A percentile compares a stretch with the other conserved stretches of the same genome.
Evolutionary conservation across 371 early-diverging fungal genomes (phyloP).

Genomic region (Vairimorpha necatrix): DNA sequence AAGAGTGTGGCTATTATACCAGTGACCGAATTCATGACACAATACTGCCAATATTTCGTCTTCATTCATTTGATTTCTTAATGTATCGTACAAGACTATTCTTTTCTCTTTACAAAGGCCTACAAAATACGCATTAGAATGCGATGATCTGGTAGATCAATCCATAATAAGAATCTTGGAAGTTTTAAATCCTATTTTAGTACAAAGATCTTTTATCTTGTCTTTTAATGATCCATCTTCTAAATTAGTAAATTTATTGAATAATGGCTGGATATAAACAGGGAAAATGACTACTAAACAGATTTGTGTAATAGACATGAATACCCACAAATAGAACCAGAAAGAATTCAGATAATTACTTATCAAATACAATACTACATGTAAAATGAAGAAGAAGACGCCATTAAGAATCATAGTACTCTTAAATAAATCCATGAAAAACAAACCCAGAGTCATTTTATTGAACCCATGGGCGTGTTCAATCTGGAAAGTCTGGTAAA

Average conservation of each 20-base stretch:
- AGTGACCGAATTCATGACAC: slow-evolving; percentile 89
- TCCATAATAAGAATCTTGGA: slow-evolving; percentile 87
- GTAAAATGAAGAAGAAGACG: slow-evolving; percentile 41
- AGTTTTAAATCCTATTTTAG: slow-evolving; percentile 78
- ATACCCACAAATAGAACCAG: slow-evolving; percentile 29
- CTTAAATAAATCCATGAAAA: slow-evolving; percentile 71
- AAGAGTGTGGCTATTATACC: slow-evolving; percentile 77
- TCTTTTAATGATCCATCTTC: slow-evolving; percentile 73
- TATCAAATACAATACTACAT: slow-evolving; percentile 40
- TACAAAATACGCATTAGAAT: slow-evolving; percentile 88
- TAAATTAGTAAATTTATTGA: slow-evolving; percentile 85
- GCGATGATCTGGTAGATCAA: slow-evolving; percentile 80
- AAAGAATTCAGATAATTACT: slow-evolving; percentile 21
- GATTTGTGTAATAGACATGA: slow-evolving; percentile 71
- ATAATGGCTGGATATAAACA: slow-evolving; percentile 85
- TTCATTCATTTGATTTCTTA: slow-evolving; percentile 72
- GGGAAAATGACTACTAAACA: slow-evolving; percentile 82
- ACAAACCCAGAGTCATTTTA: slow-evolving; percentile 77
- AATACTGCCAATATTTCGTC: slow-evolving; percentile 79
- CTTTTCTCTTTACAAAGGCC: slow-evolving; percentile 79
- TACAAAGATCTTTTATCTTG: slow-evolving; percentile 76
- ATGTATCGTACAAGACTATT: slow-evolving; percentile 88
- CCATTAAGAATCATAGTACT: slow-evolving; percentile 16
- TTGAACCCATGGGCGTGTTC: slow-evolving; percentile 91
- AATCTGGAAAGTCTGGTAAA: slow-evolving; percentile 83